These are phyloP conservation scores for Podosphaera fusca DNA, from an alignment of 2,329 filamentous ascomycete species.

Conservation along the genomic window DNA sequence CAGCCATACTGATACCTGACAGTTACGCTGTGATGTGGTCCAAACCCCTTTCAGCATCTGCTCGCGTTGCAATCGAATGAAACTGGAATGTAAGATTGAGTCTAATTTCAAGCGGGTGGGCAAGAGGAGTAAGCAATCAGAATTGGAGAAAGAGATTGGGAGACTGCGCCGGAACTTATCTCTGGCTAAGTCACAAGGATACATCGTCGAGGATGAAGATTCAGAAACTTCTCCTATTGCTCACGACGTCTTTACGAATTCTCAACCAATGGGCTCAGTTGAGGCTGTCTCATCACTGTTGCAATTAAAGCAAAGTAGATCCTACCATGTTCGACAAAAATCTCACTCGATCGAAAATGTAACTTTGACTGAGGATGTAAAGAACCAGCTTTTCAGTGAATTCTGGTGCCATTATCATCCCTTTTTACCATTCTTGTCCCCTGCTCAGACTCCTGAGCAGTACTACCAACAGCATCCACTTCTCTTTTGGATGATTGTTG, in stretches of 20 bases:
- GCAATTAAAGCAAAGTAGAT: slow-evolving; percentile 40
- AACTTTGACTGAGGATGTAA: slow-evolving; percentile 38
- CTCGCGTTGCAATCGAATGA: slow-evolving; percentile 55
- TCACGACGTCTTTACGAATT: slow-evolving; percentile 28
- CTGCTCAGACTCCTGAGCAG: slow-evolving; percentile 40
- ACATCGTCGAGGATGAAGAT: slow-evolving; percentile 28
- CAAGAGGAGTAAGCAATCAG: slow-evolving; percentile 62
- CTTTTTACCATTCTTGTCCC: slow-evolving; percentile 53
- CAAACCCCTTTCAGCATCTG: slow-evolving; percentile 62
- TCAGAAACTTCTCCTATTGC: slow-evolving; percentile 34
- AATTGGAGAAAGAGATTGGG: slow-evolving; percentile 70
- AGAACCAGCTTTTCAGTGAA: slow-evolving; percentile 43
- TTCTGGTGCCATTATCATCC: slow-evolving; percentile 59
- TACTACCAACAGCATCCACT: slow-evolving; percentile 59
- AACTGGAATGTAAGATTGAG: slow-evolving; percentile 67
- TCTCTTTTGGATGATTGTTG: slow-evolving; percentile 67
- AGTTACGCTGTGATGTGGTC: slow-evolving; percentile 66
- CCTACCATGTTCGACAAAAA: slow-evolving; percentile 18
- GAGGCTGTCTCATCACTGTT: slow-evolving; percentile 44
- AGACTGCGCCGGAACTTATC: slow-evolving; percentile 37
- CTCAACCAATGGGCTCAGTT: slow-evolving; percentile 42
- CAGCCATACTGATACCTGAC: slow-evolving; percentile 6
- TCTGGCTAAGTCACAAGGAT: slow-evolving; percentile 36
- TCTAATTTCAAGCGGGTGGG: slow-evolving; percentile 70
- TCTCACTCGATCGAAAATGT: slow-evolving; percentile 31